Evolutionary conservation across 345 rosid species (phyloP).

Genomic region (Arabis alpina): DNA sequence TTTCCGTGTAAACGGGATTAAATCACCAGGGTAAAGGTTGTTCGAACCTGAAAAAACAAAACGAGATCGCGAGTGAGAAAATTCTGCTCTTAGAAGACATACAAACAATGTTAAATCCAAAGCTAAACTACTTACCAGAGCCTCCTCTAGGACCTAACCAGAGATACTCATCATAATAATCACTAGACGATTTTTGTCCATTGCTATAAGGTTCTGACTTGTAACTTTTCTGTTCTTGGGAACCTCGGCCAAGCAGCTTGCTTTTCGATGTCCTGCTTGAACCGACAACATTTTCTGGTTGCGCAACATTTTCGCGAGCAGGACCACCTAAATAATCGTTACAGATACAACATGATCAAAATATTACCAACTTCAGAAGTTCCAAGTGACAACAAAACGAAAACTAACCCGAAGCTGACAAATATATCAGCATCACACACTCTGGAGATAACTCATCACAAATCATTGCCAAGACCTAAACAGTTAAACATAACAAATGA

Average conservation of each 20-base stretch:
- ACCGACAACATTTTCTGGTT: conserved; percentile 57
- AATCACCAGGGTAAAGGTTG: conserved; percentile 87
- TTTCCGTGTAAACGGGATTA: conserved; percentile 91
- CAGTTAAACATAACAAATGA: background rate
- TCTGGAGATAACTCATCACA: conserved; percentile 91
- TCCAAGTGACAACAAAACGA: conserved; percentile 30
- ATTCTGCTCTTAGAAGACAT: conserved; percentile 3
- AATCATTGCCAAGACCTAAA: conserved; percentile 88
- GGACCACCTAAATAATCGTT: conserved; percentile 61
- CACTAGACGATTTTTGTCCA: conserved; percentile 52
- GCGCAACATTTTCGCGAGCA: conserved; percentile 46
- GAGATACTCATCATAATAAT: conserved; percentile 53
- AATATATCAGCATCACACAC: conserved; percentile 73
- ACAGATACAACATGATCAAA: conserved; percentile 14
- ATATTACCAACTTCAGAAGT: conserved; percentile 18
- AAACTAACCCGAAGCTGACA: conserved; percentile 82
- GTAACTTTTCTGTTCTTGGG: conserved; percentile 55
- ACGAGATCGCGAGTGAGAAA: conserved; percentile 19
- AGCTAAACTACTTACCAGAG: conserved; percentile 57
- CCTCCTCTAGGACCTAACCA: conserved; percentile 82
- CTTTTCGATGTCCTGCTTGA: conserved; percentile 64
- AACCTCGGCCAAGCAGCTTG: conserved; percentile 54
- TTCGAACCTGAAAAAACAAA: conserved; percentile 61
- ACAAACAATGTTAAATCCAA: conserved; percentile 8
- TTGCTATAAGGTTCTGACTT: conserved; percentile 56